phyloP scores from a whole-genome alignment of 805 yeast genomes.

The Candida tibetensis region DNA sequence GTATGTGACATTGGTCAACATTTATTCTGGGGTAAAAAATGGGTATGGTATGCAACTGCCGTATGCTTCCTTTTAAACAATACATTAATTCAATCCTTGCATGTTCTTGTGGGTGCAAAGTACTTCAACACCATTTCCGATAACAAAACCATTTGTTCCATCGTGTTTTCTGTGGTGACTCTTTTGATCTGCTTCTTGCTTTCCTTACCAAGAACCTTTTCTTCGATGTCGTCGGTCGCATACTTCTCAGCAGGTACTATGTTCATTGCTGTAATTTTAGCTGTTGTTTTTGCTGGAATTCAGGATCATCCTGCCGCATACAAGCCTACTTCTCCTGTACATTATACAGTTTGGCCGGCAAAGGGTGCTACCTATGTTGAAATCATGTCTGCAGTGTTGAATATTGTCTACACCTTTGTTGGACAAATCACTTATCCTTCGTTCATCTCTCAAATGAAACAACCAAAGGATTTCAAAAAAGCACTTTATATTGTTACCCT shows the following conservation, averaged over 20 bases:
- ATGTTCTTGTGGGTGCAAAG: constrained; percentile 58
- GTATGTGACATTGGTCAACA: constrained; percentile 61
- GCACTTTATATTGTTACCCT: constrained; percentile 51
- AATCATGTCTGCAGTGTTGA: constrained; percentile 55
- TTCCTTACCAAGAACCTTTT: constrained; percentile 56
- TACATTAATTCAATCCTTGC: constrained; percentile 56
- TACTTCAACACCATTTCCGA: constrained; percentile 53
- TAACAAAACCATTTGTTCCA: constrained; percentile 48
- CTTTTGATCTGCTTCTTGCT: constrained; percentile 48
- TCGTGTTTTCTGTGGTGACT: constrained; percentile 50
- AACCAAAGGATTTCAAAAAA: constrained; percentile 56
- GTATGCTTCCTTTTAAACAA: constrained; percentile 53
- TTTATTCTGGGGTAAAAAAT: constrained; percentile 47
- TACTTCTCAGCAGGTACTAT: constrained; percentile 54
- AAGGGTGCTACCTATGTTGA: constrained; percentile 51
- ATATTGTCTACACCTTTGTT: constrained; percentile 61
- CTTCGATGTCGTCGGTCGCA: constrained; percentile 50
- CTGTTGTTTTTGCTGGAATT: constrained; percentile 53
- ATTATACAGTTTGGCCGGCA: constrained; percentile 48
- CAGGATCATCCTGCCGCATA: constrained; percentile 48
- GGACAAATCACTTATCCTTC: constrained; percentile 66
- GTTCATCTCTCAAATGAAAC: constrained; percentile 57
- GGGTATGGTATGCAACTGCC: constrained; percentile 60
- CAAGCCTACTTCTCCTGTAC: constrained; percentile 30
- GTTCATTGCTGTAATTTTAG: constrained; percentile 53